A percentile compares a stretch with the other conserved stretches of the same genome.
Evolutionary conservation across 805 yeast species (phyloP).

Genomic region (Schwanniomyces sp.): DNA sequence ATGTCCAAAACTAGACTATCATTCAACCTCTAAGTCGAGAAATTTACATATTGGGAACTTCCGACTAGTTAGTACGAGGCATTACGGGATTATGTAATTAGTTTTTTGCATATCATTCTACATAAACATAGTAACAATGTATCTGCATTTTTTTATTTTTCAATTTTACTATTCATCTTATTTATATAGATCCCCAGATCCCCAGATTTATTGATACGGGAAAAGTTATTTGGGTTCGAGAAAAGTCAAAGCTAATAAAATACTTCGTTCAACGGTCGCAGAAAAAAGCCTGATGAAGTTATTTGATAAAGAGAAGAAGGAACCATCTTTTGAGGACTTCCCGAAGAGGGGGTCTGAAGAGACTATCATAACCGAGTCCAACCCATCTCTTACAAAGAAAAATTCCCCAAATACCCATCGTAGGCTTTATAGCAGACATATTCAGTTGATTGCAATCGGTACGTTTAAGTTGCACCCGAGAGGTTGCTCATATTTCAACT

Average conservation of each 20-base stretch:
- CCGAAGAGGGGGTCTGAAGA: background rate
- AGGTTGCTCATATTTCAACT: background rate
- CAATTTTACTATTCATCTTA: background rate
- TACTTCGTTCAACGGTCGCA: background rate
- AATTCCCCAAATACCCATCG: slow-evolving; percentile 3
- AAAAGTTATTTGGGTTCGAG: too few relatives aligned
- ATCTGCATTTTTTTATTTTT: background rate
- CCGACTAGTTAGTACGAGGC: background rate
- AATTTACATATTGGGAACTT: background rate
- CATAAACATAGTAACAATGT: background rate
- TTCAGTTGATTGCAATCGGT: slow-evolving; percentile 11
- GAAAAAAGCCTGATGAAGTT: background rate
- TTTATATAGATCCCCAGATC: background rate
- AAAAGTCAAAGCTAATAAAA: background rate
- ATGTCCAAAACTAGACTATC: too few relatives aligned
- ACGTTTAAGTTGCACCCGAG: background rate
- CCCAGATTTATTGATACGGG: background rate
- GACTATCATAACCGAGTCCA: background rate
- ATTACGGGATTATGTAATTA: background rate
- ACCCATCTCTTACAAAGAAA: background rate
- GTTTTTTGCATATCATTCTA: background rate
- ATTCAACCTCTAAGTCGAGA: too few relatives aligned
- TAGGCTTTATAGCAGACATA: slow-evolving; percentile 9
- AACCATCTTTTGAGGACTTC: background rate
- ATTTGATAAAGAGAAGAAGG: background rate